Base-by-base conservation (phyloP, 2,329 filamentous ascomycete species). In the Clonostachys solani region DNA sequence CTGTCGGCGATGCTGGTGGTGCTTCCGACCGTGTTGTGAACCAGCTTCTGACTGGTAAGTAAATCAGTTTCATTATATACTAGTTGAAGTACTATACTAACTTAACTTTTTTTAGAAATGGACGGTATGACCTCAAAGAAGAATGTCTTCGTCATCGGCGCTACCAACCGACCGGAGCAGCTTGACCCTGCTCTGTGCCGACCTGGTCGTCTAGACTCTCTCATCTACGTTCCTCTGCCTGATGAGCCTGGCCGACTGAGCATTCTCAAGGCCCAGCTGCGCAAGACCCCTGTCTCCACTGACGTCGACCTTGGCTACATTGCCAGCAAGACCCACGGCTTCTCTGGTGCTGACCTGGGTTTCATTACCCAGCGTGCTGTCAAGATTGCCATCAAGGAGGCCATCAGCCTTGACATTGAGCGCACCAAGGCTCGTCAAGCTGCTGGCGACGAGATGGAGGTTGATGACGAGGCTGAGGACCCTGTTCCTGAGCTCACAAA, bases 101-200 rank as follows among this genome's bases (percentile, higher is more conserved):
- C 12, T 42, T 50, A 46, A 12, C 42, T 42, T 33, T 42, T 33
- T 17, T 15, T 53, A 87, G 90, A 97, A 83, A 96, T 97, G 92
- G 92, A 97, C 59, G 92, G 92, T 61, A 97, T 97, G 92, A 97
- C 92, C 42, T 96, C 92, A 37, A 99, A 99, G 89, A 99, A 99
- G 88, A 99, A 99, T 68, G 94, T 99, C 55, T 99, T 99, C 73
- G 94, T 99, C 56, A 99, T 99, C 60, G 94, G 94, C 68, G 94
- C 94, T 42, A 99, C 94, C 71, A 99, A 99, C 79, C 83, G 94
- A 77, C 94, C 94, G 40, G 94, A 99, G 77, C 94, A 97, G 77
- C 88, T 99, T 50, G 94, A 99, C 71, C 94, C 94, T 66, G 94
- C 94, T 59, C 82, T 99, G 60, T 96, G 92, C 82, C 92, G 94